Conservation (phyloP, 768 basidiomycete species). For the Tulasnella calospora region DNA sequence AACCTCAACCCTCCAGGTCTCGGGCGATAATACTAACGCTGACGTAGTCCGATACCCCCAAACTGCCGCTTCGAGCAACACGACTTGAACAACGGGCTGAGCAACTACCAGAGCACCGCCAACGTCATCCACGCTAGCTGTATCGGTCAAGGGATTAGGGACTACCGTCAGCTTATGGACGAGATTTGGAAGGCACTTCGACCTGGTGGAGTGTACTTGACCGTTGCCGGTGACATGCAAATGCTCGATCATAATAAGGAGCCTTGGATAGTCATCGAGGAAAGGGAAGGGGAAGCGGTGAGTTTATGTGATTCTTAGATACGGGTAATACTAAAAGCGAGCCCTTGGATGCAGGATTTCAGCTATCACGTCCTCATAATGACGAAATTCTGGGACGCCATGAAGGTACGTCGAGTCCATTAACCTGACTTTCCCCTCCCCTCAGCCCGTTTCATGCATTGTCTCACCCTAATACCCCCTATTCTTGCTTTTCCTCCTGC, state of each 20-base stretch:
- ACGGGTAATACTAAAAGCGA: neutral
- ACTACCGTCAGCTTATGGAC: neutral
- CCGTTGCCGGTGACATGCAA: neutral
- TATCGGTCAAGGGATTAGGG: neutral
- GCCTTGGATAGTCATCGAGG: neutral
- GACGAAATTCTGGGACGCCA: neutral
- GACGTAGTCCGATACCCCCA: neutral
- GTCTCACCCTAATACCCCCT: neutral
- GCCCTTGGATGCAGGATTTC: neutral
- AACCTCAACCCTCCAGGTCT: neutral
- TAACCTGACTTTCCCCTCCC: no score
- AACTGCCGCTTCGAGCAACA: conserved; percentile 2
- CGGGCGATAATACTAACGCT: neutral
- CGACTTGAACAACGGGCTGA: neutral
- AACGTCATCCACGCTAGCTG: neutral
- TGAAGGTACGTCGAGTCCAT: neutral
- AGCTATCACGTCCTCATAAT: neutral
- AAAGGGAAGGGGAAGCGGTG: neutral
- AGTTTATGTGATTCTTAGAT: neutral
- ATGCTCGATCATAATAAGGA: neutral
- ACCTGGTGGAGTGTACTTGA: neutral
- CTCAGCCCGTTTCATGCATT: no score
- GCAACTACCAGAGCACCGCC: neutral
- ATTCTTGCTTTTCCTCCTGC: neutral
- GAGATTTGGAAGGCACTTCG: neutral